Percentiles rank a stretch among this genome's conserved stretches.
phyloP scores from a whole-genome alignment of 371 early-diverging fungal species.

The Coemansia sp. region DNA sequence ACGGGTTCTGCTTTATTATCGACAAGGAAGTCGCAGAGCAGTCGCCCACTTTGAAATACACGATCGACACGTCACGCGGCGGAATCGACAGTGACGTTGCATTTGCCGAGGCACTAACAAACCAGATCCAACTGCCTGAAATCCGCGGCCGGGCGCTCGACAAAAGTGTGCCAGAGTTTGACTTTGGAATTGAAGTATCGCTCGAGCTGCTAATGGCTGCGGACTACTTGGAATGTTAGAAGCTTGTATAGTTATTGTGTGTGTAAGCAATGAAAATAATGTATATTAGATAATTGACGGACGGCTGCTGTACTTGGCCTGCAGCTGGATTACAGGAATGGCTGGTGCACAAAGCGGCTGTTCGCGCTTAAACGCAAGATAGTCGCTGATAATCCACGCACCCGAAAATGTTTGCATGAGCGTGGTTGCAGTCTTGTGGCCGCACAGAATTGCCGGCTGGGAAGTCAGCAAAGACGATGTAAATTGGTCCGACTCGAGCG shows the following conservation, averaged over 20 bases:
- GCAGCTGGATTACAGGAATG: not conserved
- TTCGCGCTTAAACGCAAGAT: slow-evolving; percentile 1
- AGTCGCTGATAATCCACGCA: slow-evolving; percentile 11
- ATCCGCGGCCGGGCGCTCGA: slow-evolving; percentile 92
- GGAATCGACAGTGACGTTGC: slow-evolving; percentile 48
- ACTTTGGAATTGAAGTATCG: slow-evolving; percentile 84
- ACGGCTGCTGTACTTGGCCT: not conserved
- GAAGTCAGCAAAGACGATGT: not conserved
- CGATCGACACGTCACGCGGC: slow-evolving; percentile 81
- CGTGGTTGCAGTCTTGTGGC: not conserved
- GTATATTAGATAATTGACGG: not conserved
- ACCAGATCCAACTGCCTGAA: slow-evolving; percentile 82
- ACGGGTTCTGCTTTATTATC: slow-evolving; percentile 84
- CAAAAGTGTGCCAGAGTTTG: slow-evolving; percentile 90
- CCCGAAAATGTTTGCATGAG: slow-evolving; percentile 1
- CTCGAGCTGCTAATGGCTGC: slow-evolving; percentile 94
- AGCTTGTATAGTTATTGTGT: slow-evolving; percentile 46
- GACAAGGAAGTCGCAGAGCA: slow-evolving; percentile 86
- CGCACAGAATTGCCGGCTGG: not conserved
- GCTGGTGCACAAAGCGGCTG: slow-evolving; percentile 7
- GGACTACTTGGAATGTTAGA: slow-evolving; percentile 85
- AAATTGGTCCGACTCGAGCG: not conserved
- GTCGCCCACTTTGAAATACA: slow-evolving; percentile 89
- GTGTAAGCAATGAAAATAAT: too few relatives aligned
- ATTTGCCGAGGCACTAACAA: slow-evolving; percentile 88